Percentiles rank a stretch among this genome's conserved stretches.
These are phyloP conservation scores for Alternaria infectoria DNA, from an alignment of 2,329 filamentous ascomycete genomes.

Conservation along the genomic window DNA sequence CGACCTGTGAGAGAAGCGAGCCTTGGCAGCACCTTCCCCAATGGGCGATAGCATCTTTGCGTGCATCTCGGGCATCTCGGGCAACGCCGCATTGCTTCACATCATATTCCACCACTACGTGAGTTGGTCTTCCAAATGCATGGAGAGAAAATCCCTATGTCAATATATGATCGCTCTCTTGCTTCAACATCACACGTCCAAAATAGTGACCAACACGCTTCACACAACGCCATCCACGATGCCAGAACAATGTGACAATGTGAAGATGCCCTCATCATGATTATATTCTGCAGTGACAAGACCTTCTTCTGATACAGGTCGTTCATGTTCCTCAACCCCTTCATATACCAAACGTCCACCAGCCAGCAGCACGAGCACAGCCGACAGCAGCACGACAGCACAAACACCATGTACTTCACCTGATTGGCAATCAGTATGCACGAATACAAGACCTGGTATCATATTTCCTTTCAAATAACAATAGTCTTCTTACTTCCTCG, in stretches of 20 bases:
- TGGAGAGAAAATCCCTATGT: neutral
- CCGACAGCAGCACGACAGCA: neutral
- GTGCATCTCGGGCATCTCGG: neutral
- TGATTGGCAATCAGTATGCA: neutral
- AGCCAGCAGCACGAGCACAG: neutral
- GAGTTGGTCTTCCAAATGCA: neutral
- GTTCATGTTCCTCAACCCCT: neutral
- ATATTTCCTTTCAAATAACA: neutral
- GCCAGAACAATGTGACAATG: neutral
- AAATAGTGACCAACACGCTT: neutral
- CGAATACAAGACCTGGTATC: neutral
- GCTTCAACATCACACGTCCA: neutral
- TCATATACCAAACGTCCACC: neutral
- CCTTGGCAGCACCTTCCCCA: conserved; percentile 20
- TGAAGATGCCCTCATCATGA: neutral
- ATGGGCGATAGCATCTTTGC: conserved; percentile 3
- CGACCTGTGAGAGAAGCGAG: conserved; percentile 24
- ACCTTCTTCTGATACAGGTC: neutral
- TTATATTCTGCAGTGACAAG: neutral
- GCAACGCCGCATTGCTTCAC: neutral
- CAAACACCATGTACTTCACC: conserved; percentile 3
- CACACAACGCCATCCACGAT: neutral
- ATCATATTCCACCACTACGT: neutral
- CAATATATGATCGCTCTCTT: neutral
- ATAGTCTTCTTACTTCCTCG: neutral